Evolutionary conservation across 1,284 basidiomycete species (phyloP), one percentile per base, ranked within the genome.

Genomic region (Xerocomus minutiporus): DNA sequence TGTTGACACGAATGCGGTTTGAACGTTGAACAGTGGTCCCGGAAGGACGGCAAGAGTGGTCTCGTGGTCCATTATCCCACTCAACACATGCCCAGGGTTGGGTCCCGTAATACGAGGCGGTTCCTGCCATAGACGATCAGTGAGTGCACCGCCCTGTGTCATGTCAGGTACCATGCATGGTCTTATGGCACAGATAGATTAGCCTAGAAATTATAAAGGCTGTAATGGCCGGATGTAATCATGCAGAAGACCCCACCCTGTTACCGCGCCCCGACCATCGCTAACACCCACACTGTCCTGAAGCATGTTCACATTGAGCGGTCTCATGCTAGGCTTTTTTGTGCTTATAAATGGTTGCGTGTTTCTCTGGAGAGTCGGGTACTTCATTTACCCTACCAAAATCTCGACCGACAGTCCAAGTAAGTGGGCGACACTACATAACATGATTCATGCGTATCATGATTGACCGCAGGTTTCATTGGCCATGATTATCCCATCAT

Each of bases 401-500:
- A 4, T 29, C 20, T 9, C 31, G n/a, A 28, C 23, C 25, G 8
- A 20, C 9, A 12, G 46, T 5, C 44, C 54, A 29, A 50, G 54
- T 54, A 17, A 15, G 52, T 26, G 12, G 8, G 12, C 12, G 28
- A 20, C 20, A 40, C 26, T 31, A 4, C 12, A 3, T 28, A 26
- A 28, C 26, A 7, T 9, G 2, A 23, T 9, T 2, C n/a, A 15
- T 38, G 17, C 26, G 13, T 44, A 17, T 44, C 26, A 20, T 23
- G 8, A 46, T 13, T 12, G 8, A 7, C 31, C 9, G 13, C 25
- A 57, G 55, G 50, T 39, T 56, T 46, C 31, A 25, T 49, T 13
- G 49, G 43, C 38, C 43, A 31, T 5, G 53, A 57, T 31, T 57
- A 51, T 20, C 55, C 55, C 8, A 40, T 57, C 28, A 49, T 43